A percentile compares a stretch with the other conserved stretches of the same genome.
phyloP scores from a whole-genome alignment of 768 basidiomycete genomes.

The Suillus tomentosus region DNA sequence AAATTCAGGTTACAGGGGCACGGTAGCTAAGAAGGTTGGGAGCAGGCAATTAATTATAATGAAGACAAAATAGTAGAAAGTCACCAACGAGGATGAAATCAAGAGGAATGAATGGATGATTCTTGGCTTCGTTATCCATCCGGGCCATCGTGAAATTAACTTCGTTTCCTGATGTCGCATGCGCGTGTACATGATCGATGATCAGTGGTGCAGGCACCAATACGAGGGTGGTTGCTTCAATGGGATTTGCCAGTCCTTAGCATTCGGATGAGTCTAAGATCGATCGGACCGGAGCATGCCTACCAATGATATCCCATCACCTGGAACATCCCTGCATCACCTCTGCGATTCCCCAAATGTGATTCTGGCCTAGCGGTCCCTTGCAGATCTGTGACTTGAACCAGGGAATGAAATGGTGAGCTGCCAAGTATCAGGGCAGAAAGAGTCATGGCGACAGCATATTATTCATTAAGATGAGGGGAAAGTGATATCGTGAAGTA shows the following conservation, averaged over 20 bases:
- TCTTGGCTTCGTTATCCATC: constrained; percentile 1
- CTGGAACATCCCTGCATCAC: not conserved
- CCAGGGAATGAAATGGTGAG: not conserved
- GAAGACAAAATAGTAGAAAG: constrained; percentile 1
- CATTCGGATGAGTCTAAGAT: not conserved
- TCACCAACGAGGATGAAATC: not conserved
- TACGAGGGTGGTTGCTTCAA: not conserved
- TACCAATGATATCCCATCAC: too few species aligned
- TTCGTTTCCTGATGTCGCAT: not conserved
- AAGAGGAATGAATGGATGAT: not conserved
- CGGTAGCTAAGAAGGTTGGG: not conserved
- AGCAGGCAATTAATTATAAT: not conserved
- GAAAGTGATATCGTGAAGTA: too few species aligned
- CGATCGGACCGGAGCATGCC: not conserved
- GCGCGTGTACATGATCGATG: not conserved
- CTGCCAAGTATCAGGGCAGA: not conserved
- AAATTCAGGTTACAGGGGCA: constrained; percentile 5
- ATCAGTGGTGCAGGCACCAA: not conserved
- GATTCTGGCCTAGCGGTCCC: not conserved
- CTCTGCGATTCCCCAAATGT: not conserved
- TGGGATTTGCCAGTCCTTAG: constrained; percentile 2
- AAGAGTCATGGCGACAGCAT: not conserved
- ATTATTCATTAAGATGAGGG: not conserved
- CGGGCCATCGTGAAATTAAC: not conserved
- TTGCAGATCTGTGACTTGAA: constrained; percentile 1